Evolutionary conservation across 2,329 filamentous ascomycete genomes (phyloP).

Genomic region (Fusarium sp.): DNA sequence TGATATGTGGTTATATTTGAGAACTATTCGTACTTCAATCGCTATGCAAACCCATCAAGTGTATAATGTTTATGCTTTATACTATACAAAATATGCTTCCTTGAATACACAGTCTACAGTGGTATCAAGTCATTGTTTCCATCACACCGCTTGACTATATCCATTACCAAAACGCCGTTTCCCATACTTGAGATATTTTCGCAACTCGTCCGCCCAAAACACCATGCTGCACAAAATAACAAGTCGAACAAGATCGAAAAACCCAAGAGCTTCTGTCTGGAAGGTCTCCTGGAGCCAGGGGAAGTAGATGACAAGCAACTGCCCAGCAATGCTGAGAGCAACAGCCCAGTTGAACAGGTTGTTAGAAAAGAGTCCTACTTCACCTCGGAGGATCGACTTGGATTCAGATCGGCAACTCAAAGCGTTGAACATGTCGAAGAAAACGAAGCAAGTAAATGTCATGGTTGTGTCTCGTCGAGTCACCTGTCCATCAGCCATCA

Average conservation of each 20-base stretch:
- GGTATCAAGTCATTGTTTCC: conserved; percentile 13
- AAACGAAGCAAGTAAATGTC: conserved; percentile 98
- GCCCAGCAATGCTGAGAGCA: conserved; percentile 83
- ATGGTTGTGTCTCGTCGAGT: conserved; percentile 97
- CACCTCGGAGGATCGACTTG: conserved; percentile 88
- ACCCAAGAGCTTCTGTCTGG: conserved; percentile 87
- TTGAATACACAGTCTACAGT: neutral
- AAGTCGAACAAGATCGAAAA: conserved; percentile 80
- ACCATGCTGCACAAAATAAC: conserved; percentile 85
- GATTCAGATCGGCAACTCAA: conserved; percentile 90
- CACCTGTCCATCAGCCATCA: conserved; percentile 84
- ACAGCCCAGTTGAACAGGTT: conserved; percentile 98
- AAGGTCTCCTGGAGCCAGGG: conserved; percentile 94
- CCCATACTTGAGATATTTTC: conserved; percentile 81
- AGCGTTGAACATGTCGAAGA: conserved; percentile 99
- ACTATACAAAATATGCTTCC: conserved; percentile 24
- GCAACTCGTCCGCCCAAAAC: conserved; percentile 92
- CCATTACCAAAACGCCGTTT: conserved; percentile 67
- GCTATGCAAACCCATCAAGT: conserved; percentile 33
- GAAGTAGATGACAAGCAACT: conserved; percentile 92
- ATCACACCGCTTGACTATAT: conserved; percentile 76
- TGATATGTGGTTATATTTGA: neutral
- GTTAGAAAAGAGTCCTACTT: conserved; percentile 86
- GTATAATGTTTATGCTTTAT: conserved; percentile 20
- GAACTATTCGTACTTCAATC: neutral